phyloP scores from a whole-genome alignment of 495 filamentous ascomycete genomes.

The Xylona heveae region DNA sequence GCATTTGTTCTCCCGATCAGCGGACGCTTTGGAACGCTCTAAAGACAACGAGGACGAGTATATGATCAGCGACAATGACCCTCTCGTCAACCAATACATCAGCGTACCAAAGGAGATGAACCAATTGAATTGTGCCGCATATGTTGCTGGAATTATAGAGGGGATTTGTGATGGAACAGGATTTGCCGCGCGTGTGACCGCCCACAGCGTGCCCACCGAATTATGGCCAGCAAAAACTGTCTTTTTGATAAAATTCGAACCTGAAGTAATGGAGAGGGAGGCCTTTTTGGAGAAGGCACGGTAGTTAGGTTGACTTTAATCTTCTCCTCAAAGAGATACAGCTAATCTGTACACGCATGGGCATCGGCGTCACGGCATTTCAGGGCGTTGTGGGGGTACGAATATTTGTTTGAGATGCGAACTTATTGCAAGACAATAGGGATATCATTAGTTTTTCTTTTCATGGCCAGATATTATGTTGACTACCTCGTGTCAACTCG shows the following conservation, averaged over 20 bases:
- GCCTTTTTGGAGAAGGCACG: constrained; percentile 31
- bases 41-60: constrained; percentile 74
- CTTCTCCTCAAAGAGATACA: no score
- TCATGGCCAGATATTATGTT: neutral
- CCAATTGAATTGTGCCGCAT: constrained; percentile 90
- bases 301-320: constrained; percentile 2
- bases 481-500: constrained; percentile 3
- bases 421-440: no score
- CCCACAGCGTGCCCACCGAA: constrained; percentile 63
- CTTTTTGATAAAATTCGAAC: constrained; percentile 77
- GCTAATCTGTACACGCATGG: no score
- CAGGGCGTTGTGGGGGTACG: no score
- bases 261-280: constrained; percentile 80
- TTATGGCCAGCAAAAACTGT: constrained; percentile 94
- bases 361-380: no score
- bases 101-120: constrained; percentile 86
- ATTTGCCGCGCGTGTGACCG: constrained; percentile 74
- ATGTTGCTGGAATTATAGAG: constrained; percentile 86
- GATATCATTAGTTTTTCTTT: no score
- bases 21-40: constrained; percentile 79
- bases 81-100: constrained; percentile 82
- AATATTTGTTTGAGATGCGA: no score
- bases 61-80: constrained; percentile 97
- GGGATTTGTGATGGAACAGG: constrained; percentile 83
- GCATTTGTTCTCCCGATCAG: constrained; percentile 74